Conservation (phyloP, 495 filamentous ascomycete species). For the Penicillium salamii region DNA sequence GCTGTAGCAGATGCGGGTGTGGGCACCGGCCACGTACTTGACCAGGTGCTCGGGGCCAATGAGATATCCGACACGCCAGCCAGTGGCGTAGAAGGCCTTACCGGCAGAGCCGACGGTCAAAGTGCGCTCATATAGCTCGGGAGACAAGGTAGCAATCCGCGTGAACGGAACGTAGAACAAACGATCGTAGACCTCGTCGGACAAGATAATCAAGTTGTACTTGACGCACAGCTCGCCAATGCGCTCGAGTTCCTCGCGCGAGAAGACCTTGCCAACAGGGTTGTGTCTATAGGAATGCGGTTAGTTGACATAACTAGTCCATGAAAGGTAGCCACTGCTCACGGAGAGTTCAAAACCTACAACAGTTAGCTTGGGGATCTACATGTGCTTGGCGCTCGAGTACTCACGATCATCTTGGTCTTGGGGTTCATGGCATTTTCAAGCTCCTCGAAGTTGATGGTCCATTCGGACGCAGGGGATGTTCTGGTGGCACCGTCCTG, state of each 20-base stretch:
- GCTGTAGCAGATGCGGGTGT: constrained; percentile 95
- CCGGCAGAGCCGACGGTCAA: constrained; percentile 92
- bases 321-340: constrained; percentile 10
- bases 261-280: constrained; percentile 94
- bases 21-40: constrained; percentile 86
- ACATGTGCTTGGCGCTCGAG: background rate
- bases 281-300: constrained; percentile 64
- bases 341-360: constrained; percentile 46
- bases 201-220: constrained; percentile 91
- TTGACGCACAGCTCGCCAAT: constrained; percentile 92
- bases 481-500: constrained; percentile 74
- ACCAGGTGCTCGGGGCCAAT: constrained; percentile 87
- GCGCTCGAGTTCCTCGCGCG: constrained; percentile 71
- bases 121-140: constrained; percentile 81
- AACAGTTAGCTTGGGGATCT: constrained; percentile 7
- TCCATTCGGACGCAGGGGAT: constrained; percentile 84
- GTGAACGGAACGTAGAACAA: constrained; percentile 95
- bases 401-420: constrained; percentile 91
- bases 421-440: constrained; percentile 77
- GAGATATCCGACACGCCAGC: constrained; percentile 94
- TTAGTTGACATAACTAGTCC: constrained; percentile 1
- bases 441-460: constrained; percentile 77
- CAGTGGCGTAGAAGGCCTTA: constrained; percentile 97
- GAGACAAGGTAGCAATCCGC: constrained; percentile 81
- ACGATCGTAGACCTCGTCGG: constrained; percentile 94